phyloP scores from a whole-genome alignment of 495 filamentous ascomycete species.

The Trichoderma reesei region DNA sequence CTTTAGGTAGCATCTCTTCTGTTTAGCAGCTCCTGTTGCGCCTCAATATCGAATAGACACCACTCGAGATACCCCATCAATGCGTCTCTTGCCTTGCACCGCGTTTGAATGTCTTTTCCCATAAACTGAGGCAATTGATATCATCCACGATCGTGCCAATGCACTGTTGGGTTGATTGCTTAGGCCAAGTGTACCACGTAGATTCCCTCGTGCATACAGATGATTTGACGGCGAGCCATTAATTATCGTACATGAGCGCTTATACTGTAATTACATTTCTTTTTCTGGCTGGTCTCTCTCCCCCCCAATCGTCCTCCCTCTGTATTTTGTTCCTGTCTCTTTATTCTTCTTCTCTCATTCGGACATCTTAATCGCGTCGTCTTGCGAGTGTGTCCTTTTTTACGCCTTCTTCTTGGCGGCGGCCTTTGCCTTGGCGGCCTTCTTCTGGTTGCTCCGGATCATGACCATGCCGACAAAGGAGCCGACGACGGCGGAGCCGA shows the following conservation, averaged over 20 bases:
- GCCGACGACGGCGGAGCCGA: conserved; percentile 88
- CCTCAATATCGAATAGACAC: not conserved
- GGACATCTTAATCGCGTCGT: too few species aligned
- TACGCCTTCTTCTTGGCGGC: conserved; percentile 57
- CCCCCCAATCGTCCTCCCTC: not conserved
- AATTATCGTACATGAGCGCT: not conserved
- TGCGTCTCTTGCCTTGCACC: not conserved
- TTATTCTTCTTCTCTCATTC: not conserved
- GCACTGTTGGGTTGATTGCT: not conserved
- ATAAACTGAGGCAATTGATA: too few species aligned
- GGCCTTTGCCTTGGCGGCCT: conserved; percentile 82
- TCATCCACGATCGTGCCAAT: not conserved
- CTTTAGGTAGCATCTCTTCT: not conserved
- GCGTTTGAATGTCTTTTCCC: too few species aligned
- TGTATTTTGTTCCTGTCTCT: not conserved
- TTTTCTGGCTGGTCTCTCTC: not conserved
- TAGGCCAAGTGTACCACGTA: not conserved
- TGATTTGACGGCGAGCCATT: not conserved
- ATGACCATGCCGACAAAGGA: conserved; percentile 95
- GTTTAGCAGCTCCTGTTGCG: not conserved
- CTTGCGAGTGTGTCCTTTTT: not conserved
- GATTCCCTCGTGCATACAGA: not conserved
- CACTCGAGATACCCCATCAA: conserved; percentile 2
- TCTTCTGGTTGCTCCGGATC: conserved; percentile 97
- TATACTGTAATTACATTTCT: conserved; percentile 1